A percentile compares a stretch with the other conserved stretches of the same genome.
Conservation (phyloP, 2,329 filamentous ascomycete genomes). For the Microsporum ferrugineum region DNA sequence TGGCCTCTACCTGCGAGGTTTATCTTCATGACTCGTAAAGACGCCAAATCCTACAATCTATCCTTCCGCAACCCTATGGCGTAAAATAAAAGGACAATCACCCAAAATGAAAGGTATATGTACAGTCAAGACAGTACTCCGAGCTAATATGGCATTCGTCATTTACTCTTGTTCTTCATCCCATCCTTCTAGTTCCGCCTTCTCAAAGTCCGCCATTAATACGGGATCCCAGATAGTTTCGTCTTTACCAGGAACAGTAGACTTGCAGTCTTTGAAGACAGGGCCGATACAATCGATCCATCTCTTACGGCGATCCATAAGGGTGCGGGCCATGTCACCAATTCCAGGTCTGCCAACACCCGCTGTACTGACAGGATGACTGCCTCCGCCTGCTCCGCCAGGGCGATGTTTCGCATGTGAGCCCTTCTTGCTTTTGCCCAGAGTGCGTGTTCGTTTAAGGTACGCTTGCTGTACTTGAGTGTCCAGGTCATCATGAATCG, state of each 20-base stretch:
- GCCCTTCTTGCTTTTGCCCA: constrained; percentile 88
- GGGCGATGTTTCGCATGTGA: constrained; percentile 47
- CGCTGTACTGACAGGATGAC: constrained; percentile 38
- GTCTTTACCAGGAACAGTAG: constrained; percentile 56
- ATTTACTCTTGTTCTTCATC: constrained; percentile 61
- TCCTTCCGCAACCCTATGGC: neutral
- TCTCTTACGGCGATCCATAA: constrained; percentile 81
- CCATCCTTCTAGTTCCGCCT: constrained; percentile 68
- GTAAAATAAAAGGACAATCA: neutral
- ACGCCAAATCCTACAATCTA: neutral
- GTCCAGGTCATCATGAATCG: constrained; percentile 93
- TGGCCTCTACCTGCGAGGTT: neutral
- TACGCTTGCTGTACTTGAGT: constrained; percentile 90
- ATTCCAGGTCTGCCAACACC: constrained; percentile 50
- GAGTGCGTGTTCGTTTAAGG: constrained; percentile 84
- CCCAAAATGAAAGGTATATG: neutral
- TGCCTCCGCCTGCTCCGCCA: constrained; percentile 62
- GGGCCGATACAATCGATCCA: constrained; percentile 89
- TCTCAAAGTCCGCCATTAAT: constrained; percentile 61
- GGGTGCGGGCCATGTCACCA: constrained; percentile 75
- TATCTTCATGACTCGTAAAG: neutral
- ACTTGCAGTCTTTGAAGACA: constrained; percentile 74
- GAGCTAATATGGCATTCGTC: neutral
- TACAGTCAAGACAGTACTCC: neutral
- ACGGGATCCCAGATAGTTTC: constrained; percentile 66